Evolutionary conservation across 495 filamentous ascomycete species (phyloP), one percentile per base, ranked within the genome.

Genomic region (Aspergillus hancockii): DNA sequence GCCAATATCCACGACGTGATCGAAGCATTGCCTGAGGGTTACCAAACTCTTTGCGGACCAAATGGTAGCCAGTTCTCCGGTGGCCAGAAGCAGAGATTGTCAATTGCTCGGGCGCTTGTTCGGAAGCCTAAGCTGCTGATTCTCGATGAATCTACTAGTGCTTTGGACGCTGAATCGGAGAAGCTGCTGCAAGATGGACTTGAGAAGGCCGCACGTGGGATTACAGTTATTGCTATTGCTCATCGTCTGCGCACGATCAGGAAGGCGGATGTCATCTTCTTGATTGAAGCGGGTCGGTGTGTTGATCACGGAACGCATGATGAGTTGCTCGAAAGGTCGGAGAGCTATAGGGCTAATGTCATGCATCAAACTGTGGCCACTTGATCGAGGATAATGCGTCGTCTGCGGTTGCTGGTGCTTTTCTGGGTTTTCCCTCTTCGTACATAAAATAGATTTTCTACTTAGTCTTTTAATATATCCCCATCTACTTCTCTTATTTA

Each of bases 181-280:
- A 81, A 81, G 63, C 71, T 88, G 32, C 79, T 94, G 18, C 88
- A 92, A 70, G 79, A 80, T 32, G 88, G 87, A 2, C 80, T 93
- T 52, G 85, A 87, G 60, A 71, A 79, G 43, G 83, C 86, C 8
- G 75, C 83, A 3, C 82, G 84, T 59, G 90, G 88, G 13, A 89
- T 92, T 30, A 94, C 88, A 0, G 88, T 88, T 41, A 78, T 93
- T 41, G 88, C 85, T 5, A 86, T 93, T 52, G 90, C 90, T n/a
- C 91, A 96, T 73, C 77, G 90, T 3, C 69, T 94, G 47, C 79
- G 80, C 21, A 93, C 90, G n/a, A 87, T 94, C 22, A 79, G 82
- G 25, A 86, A 86, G 62, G 90, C 90, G 1, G 87, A 93, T 71
- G 71, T 80, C 10, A 96, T 94, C 49, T 86, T 91, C 61, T 82